Evolutionary conservation across 2,329 filamentous ascomycete genomes (phyloP), one percentile per base, ranked within the genome.

Genomic region (Ampelomyces quisqualis): DNA sequence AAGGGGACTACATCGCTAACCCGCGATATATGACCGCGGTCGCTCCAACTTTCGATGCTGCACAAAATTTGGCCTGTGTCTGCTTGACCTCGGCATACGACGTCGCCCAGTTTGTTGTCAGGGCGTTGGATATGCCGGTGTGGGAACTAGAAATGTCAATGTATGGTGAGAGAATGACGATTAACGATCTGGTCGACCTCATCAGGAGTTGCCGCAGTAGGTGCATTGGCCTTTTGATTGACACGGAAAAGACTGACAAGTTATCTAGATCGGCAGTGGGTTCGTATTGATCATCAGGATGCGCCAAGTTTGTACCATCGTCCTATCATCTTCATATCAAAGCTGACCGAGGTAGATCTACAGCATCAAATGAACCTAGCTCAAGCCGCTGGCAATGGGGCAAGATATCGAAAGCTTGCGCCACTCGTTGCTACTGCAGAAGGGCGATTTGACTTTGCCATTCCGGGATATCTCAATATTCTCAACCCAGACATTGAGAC

Each of bases 91-190:
- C 84, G 4, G 78, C 82, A 11, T 73, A 80, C 48, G 86, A 90
- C 55, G 78, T 88, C 4, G 86, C 78, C 17, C 75, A 77, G n/a
- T 88, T 86, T 52, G 73, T 90, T 7, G 82, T 83, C 8, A 79
- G 81, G n/a, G 80, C 86, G 10, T 64, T 88, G 20, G 82, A 86
- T 31, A 66, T 88, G 27, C 69, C 72, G 5, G 73, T 64, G 13
- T 90, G 86, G 86, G 84, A 84, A 3, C 65, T 68, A 5, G 85
- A 89, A 60, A 81, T 86, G 61, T 77, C 77, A 26, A 82, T 90
- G 76, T 75, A 76, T 34, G 84, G 85, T n/a, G 82, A 86, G 38
- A 73, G 80, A 5, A 70, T 85, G 63, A 78, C 75, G 1, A 74
- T 87, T 2, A 72, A 74, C 9, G 76, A 83, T 31, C 71, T 90